These are phyloP conservation scores for Podaxis sp. DNA, from an alignment of 768 basidiomycete genomes.

Conservation along the genomic window DNA sequence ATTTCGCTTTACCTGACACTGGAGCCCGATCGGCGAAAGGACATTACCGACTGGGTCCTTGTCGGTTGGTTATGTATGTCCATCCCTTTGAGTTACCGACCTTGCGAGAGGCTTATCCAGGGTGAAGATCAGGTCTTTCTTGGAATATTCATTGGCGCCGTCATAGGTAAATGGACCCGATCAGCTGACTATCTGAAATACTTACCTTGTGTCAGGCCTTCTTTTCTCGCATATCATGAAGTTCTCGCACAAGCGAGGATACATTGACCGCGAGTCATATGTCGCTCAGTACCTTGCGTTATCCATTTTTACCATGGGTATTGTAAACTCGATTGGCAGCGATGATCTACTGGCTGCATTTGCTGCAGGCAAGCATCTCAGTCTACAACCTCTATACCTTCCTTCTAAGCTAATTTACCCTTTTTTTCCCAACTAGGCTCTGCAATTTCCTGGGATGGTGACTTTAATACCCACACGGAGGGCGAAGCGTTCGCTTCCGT, in stretches of 20 bases:
- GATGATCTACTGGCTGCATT: slow-evolving; percentile 89
- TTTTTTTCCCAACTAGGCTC: slow-evolving; percentile 49
- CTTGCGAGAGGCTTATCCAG: not conserved
- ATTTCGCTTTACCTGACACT: slow-evolving; percentile 84
- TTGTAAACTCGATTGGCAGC: slow-evolving; percentile 71
- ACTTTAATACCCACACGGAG: slow-evolving; percentile 79
- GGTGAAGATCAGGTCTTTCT: slow-evolving; percentile 74
- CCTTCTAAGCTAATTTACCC: not conserved
- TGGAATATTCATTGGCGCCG: slow-evolving; percentile 66
- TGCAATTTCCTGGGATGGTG: slow-evolving; percentile 90
- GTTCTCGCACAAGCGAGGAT: slow-evolving; percentile 28
- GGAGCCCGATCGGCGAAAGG: slow-evolving; percentile 58
- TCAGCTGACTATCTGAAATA: not conserved
- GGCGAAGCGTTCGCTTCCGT: slow-evolving; percentile 88
- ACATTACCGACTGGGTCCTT: slow-evolving; percentile 83
- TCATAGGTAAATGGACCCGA: slow-evolving; percentile 37
- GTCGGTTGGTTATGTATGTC: slow-evolving; percentile 78
- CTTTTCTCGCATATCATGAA: slow-evolving; percentile 69
- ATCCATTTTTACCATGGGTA: slow-evolving; percentile 67
- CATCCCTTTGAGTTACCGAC: slow-evolving; percentile 1
- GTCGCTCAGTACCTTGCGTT: slow-evolving; percentile 78
- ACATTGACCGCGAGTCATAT: slow-evolving; percentile 59
- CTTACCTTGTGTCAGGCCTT: slow-evolving; percentile 41
- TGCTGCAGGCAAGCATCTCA: slow-evolving; percentile 52
- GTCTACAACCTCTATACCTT: not conserved